phyloP scores from a whole-genome alignment of 305 asterid species.

The Solanum aculeatissimum region DNA sequence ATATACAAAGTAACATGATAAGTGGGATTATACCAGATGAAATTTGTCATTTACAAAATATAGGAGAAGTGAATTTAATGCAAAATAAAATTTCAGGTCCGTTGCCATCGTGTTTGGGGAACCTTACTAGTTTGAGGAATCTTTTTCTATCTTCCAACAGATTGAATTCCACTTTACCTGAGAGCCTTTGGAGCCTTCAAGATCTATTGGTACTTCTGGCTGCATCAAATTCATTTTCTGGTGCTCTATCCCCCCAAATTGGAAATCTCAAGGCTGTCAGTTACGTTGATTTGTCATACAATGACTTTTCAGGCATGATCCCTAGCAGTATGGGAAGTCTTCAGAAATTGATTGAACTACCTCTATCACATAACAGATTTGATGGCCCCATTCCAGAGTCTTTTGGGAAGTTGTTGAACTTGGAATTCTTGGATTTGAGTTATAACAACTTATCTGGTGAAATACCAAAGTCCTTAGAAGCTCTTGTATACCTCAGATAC shows the following conservation, averaged over 20 bases:
- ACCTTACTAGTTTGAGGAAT: not conserved
- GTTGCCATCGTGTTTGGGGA: not conserved
- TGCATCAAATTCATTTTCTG: not conserved
- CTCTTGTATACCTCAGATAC: too few species aligned
- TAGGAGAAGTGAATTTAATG: not conserved
- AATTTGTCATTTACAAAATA: not conserved
- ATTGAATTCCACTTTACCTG: not conserved
- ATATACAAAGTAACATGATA: not conserved
- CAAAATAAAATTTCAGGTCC: not conserved
- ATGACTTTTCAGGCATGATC: not conserved
- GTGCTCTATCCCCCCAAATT: not conserved
- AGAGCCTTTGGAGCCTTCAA: not conserved
- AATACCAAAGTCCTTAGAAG: too few species aligned
- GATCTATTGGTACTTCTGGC: not conserved
- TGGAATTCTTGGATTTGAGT: too few species aligned
- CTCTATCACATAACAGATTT: not conserved
- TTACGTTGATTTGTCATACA: not conserved
- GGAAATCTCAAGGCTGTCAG: not conserved
- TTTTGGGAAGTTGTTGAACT: not conserved
- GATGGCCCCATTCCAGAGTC: not conserved
- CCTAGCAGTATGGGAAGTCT: not conserved
- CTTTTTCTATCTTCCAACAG: not conserved
- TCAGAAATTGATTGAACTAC: not conserved
- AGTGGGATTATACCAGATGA: not conserved
- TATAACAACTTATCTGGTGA: too few species aligned